Conservation (phyloP, 257 asterid species). For the Galeopsis tetrahit region DNA sequence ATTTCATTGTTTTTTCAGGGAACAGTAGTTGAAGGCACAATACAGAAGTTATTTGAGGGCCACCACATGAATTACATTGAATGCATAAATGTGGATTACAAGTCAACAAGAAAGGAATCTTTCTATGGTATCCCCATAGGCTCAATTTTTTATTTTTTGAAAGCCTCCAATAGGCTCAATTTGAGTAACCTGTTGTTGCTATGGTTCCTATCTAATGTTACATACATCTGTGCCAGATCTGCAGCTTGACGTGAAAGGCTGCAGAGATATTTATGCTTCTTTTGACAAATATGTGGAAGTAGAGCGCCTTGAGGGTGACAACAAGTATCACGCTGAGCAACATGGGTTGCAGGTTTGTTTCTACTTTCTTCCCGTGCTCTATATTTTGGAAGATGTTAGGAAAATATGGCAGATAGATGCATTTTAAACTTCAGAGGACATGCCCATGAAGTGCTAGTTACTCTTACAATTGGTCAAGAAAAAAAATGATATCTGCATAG, state of each 20-base stretch:
- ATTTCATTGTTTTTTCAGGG: conserved; percentile 50
- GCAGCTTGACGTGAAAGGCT: conserved; percentile 88
- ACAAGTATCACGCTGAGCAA: conserved; percentile 77
- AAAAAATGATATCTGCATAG: conserved; percentile 14
- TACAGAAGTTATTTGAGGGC: conserved; percentile 86
- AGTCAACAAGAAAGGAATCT: conserved; percentile 87
- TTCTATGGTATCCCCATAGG: conserved; percentile 59
- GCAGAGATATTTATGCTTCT: conserved; percentile 77
- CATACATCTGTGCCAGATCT: conserved; percentile 52
- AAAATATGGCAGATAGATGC: conserved; percentile 22
- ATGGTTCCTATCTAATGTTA: conserved; percentile 29
- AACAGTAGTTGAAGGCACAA: conserved; percentile 88
- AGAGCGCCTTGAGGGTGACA: conserved; percentile 81
- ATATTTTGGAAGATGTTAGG: conserved; percentile 16
- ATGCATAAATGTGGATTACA: conserved; percentile 81
- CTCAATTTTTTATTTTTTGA: neutral
- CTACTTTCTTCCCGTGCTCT: conserved; percentile 29
- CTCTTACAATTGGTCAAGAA: neutral
- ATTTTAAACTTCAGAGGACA: conserved; percentile 18
- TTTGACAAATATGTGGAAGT: conserved; percentile 89
- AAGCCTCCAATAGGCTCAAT: neutral
- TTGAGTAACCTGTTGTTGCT: conserved; percentile 27
- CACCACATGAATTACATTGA: conserved; percentile 88
- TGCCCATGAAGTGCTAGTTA: conserved; percentile 16
- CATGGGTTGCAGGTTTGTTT: conserved; percentile 71